phyloP scores from a whole-genome alignment of 2,329 filamentous ascomycete species.

The Clonostachys byssicola region DNA sequence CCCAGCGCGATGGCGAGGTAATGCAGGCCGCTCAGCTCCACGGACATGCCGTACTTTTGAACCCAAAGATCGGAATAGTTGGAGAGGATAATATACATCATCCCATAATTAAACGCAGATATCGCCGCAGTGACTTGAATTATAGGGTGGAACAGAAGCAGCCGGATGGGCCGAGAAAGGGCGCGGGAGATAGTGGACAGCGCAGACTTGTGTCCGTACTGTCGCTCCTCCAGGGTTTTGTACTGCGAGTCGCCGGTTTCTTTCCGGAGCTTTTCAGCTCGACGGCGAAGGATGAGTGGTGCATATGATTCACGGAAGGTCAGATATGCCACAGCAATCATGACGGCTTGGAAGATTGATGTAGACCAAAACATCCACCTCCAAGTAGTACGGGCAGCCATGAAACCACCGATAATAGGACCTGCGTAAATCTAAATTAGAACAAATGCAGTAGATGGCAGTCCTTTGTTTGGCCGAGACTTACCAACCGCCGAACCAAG shows the following conservation, averaged over 20 bases:
- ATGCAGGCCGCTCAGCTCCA: conserved; percentile 58
- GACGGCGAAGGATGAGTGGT: conserved; percentile 22
- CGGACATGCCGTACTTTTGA: conserved; percentile 46
- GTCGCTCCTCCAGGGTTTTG: conserved; percentile 22
- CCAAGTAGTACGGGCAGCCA: conserved; percentile 28
- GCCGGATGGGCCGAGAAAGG: conserved; percentile 48
- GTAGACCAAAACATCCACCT: conserved; percentile 42
- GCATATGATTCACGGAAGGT: conserved; percentile 32
- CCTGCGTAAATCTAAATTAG: conserved; percentile 9
- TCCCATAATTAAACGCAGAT: conserved; percentile 55
- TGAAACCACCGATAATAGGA: conserved; percentile 32
- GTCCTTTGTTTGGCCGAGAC: neutral
- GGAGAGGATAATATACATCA: conserved; percentile 60
- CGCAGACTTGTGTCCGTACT: conserved; percentile 6
- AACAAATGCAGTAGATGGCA: neutral
- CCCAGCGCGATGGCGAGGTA: conserved; percentile 61
- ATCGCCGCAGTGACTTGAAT: conserved; percentile 51
- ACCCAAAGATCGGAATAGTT: conserved; percentile 59
- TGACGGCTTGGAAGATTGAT: conserved; percentile 30
- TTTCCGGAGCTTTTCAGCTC: conserved; percentile 22
- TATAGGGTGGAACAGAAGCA: conserved; percentile 56
- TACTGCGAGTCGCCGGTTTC: conserved; percentile 21
- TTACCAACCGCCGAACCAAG: conserved; percentile 29
- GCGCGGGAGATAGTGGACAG: conserved; percentile 18
- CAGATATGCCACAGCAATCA: conserved; percentile 23